These are phyloP conservation scores for Gynochthodes officinalis DNA, from an alignment of 257 asterid species.

Conservation along the genomic window DNA sequence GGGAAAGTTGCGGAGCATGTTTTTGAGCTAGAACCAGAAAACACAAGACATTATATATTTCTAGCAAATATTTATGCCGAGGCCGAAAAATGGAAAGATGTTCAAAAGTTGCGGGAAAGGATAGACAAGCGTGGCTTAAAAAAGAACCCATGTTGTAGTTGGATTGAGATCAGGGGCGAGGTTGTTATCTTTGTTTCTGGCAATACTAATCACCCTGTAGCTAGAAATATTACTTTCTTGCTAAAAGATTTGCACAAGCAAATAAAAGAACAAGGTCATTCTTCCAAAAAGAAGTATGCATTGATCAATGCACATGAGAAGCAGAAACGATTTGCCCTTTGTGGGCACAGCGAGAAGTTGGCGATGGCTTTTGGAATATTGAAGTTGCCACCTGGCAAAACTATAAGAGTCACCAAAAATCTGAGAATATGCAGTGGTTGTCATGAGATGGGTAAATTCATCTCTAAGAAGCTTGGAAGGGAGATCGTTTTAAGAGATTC, in stretches of 20 bases:
- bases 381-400: constrained; percentile 11
- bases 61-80: constrained; percentile 29
- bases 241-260: constrained; percentile 9
- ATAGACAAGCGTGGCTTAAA: constrained; percentile 12
- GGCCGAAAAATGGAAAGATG: constrained; percentile 29
- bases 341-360: constrained; percentile 28
- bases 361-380: constrained; percentile 32
- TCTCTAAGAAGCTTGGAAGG: constrained; percentile 15
- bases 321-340: constrained; percentile 15
- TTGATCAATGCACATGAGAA: constrained; percentile 12
- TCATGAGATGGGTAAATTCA: constrained; percentile 25
- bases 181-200: constrained; percentile 19
- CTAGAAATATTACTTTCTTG: constrained; percentile 8
- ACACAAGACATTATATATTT: constrained; percentile 24
- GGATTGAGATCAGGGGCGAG: constrained; percentile 30
- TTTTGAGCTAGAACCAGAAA: constrained; percentile 29
- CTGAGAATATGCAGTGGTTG: constrained; percentile 20
- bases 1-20: constrained; percentile 30
- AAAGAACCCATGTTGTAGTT: constrained; percentile 22
- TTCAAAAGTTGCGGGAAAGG: constrained; percentile 14
- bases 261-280: constrained; percentile 23
- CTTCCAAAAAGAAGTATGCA: constrained; percentile 13
- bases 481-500: constrained; percentile 31
- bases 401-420: constrained; percentile 26
- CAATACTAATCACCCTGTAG: constrained; percentile 15